Base-by-base conservation (phyloP, 768 basidiomycete genomes). In the Suillus tomentosus region DNA sequence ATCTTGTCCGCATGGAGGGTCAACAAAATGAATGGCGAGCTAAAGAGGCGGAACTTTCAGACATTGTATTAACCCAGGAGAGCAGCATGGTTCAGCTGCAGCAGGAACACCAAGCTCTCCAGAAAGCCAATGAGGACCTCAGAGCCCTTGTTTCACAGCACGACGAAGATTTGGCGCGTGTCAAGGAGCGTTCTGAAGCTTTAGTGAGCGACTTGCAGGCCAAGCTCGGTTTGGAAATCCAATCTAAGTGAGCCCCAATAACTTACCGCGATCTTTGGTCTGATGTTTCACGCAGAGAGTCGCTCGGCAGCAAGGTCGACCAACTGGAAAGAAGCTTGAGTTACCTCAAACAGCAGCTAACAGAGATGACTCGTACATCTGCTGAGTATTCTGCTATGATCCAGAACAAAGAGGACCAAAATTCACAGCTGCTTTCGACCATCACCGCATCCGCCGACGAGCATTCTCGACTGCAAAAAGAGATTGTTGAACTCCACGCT, bases 1-100 rank as follows among this genome's bases (percentile, higher is more conserved):
- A 95, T 72, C 84, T 96, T 34, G 88, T 92, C 8, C 84, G 89
- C 0, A 77, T 96, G 42, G 96, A 98, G 77, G 76, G 79, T 64
- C 90, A 94, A 69, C 87, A 91, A 71, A 84, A 86, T 62, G 82
- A 83, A 17, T 91, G 89, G 89, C 77, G 76, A 37, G 73, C 74
- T 39, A 80, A 86, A 59, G 95, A 98, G 73, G 74, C 72, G 0
- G 89, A 90, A 62, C 79, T 95, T 5, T 70, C 78, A 6, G 84
- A 82, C 31, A 83, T 88, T 61, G 76, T 92, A 10, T 78, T 80
- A 59, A 79, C 80, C 61, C 82, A 88, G 24, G 84, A 89, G 39
- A 79, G 82, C 34, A 85, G 87, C 55, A 82, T 90, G 61, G 84
- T 87, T 15, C 78, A 78, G 7, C 76, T 93, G 39, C 83, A 84